phyloP scores from a whole-genome alignment of 2,329 filamentous ascomycete species.

The Sporothrix pallida region DNA sequence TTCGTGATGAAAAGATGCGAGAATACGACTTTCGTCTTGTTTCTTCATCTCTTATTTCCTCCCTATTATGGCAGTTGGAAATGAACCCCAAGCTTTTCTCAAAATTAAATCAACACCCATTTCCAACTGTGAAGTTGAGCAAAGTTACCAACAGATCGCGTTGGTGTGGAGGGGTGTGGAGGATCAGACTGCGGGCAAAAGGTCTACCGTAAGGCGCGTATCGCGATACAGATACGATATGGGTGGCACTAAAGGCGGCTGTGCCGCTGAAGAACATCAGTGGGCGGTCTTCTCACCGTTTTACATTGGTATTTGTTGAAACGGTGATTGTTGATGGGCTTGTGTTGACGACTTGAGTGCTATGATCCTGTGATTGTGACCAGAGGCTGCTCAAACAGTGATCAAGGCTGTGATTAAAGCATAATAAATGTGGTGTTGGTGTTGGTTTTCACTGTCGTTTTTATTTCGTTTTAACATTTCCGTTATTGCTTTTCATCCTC shows the following conservation, averaged over 20 bases:
- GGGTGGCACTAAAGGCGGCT: neutral
- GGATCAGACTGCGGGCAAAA: neutral
- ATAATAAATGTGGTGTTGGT: neutral
- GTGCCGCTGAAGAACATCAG: neutral
- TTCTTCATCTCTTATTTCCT: neutral
- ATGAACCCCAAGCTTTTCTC: neutral
- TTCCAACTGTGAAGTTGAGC: neutral
- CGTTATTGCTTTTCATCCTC: neutral
- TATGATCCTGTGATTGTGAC: neutral
- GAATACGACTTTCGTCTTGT: neutral
- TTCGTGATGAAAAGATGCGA: constrained; percentile 1
- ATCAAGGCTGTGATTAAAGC: constrained; percentile 23
- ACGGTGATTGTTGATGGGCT: neutral
- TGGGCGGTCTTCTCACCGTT: neutral
- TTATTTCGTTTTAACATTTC: neutral
- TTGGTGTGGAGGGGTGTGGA: constrained; percentile 15
- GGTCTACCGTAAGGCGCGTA: neutral
- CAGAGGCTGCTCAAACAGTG: neutral
- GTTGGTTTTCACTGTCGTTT: neutral
- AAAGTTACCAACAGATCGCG: neutral
- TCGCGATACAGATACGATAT: neutral
- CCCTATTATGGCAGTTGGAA: constrained; percentile 10
- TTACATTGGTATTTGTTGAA: neutral
- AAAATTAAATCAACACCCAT: constrained; percentile 22
- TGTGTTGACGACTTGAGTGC: neutral